These are phyloP conservation scores for Ceratocystis albifundus DNA, from an alignment of 2,329 filamentous ascomycete genomes.

Conservation along the genomic window DNA sequence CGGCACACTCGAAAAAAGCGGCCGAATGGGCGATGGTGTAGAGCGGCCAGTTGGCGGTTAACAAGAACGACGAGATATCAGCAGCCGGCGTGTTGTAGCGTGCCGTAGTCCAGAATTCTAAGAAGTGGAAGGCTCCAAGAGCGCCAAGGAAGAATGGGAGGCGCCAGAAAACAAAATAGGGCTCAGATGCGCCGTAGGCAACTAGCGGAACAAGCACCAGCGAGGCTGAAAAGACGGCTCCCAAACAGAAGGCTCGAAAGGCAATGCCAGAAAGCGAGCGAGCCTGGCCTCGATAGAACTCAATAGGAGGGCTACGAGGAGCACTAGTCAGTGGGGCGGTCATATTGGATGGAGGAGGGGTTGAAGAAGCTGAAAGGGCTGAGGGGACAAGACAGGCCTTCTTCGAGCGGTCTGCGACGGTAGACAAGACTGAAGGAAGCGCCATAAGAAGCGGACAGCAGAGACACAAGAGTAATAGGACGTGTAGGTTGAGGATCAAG, in stretches of 20 bases:
- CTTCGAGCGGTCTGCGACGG: too few species aligned
- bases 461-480: too few species aligned
- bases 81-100: conserved; percentile 67
- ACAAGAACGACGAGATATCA: conserved; percentile 63
- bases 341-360: not conserved
- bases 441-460: too few species aligned
- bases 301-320: conserved; percentile 18
- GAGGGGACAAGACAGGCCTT: not conserved
- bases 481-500: too few species aligned
- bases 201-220: conserved; percentile 27
- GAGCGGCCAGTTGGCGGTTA: conserved; percentile 70
- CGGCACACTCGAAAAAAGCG: conserved; percentile 60
- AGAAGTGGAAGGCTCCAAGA: conserved; percentile 79
- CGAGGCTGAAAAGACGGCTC: conserved; percentile 34
- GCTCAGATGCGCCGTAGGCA: conserved; percentile 25
- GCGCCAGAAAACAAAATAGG: conserved; percentile 42
- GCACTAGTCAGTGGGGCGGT: not conserved
- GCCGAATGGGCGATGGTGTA: conserved; percentile 74
- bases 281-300: conserved; percentile 36
- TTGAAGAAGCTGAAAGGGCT: not conserved
- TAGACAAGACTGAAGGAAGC: too few species aligned
- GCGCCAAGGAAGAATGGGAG: conserved; percentile 54
- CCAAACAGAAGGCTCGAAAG: conserved; percentile 45
- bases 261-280: conserved; percentile 52
- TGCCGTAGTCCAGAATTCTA: conserved; percentile 89